These are phyloP conservation scores for Pseudogymnoascus destructans DNA, from an alignment of 2,329 filamentous ascomycete species.

Conservation along the genomic window DNA sequence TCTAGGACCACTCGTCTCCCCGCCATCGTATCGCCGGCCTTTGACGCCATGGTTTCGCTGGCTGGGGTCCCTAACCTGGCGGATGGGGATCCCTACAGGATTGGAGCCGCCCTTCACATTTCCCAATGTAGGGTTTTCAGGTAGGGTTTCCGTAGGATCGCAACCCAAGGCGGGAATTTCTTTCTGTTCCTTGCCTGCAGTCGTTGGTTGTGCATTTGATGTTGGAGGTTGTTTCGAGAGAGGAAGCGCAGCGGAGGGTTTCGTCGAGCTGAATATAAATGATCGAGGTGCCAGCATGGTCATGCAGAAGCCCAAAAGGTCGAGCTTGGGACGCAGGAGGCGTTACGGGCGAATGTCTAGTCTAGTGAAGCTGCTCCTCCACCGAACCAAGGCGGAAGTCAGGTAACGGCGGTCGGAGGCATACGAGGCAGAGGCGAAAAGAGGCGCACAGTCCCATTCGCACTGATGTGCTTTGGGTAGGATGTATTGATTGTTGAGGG, in stretches of 20 bases:
- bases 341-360: not conserved
- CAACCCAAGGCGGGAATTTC: not conserved
- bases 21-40: conserved; percentile 16
- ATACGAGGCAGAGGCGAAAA: conserved; percentile 1
- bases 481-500: not conserved
- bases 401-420: not conserved
- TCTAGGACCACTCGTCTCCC: conserved; percentile 10
- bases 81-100: conserved; percentile 23
- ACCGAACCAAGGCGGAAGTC: not conserved
- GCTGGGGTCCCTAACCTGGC: conserved; percentile 16
- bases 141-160: not conserved
- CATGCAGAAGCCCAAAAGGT: not conserved
- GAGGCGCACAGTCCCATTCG: conserved; percentile 7
- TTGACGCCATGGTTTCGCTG: conserved; percentile 18
- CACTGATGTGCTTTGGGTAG: not conserved
- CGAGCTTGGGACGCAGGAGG: not conserved
- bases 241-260: not conserved
- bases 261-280: conserved; percentile 18
- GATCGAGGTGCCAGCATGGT: conserved; percentile 21
- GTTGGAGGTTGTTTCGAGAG: not conserved
- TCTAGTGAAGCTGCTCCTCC: conserved; percentile 4
- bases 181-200: not conserved
- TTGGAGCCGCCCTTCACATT: conserved; percentile 13
- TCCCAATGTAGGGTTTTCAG: not conserved
- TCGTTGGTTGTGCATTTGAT: not conserved